A percentile compares a stretch with the other conserved stretches of the same genome.
Conservation (phyloP, 768 basidiomycete species). For the Amanita pallidorosea region DNA sequence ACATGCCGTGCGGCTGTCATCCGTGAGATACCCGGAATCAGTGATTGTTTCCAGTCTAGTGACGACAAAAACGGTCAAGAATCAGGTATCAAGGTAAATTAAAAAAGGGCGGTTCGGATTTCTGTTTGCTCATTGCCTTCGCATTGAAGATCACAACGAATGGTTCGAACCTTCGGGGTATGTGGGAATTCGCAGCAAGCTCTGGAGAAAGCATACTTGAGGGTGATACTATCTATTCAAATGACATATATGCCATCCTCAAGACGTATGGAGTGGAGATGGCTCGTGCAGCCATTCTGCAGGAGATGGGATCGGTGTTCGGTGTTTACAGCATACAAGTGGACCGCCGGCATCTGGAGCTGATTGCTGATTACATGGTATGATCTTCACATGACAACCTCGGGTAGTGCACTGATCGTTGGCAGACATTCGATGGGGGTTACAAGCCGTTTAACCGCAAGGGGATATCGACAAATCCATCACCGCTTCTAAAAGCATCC, state of each 20-base stretch:
- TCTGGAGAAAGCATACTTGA: conserved; percentile 53
- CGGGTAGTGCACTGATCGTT: neutral
- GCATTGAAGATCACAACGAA: conserved; percentile 64
- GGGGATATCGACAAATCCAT: conserved; percentile 86
- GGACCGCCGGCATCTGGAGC: conserved; percentile 83
- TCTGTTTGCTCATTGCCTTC: neutral
- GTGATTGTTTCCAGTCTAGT: conserved; percentile 73
- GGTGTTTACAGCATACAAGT: conserved; percentile 94
- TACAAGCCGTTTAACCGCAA: conserved; percentile 98
- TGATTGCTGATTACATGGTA: conserved; percentile 99
- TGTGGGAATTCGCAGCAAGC: conserved; percentile 67
- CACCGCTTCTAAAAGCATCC: conserved; percentile 94
- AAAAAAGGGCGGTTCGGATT: conserved; percentile 3
- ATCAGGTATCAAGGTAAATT: conserved; percentile 38
- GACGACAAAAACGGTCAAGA: conserved; percentile 44
- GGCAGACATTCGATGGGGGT: conserved; percentile 91
- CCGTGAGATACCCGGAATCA: conserved; percentile 83
- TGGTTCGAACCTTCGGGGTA: conserved; percentile 84
- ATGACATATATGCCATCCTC: conserved; percentile 88
- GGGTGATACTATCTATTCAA: conserved; percentile 77
- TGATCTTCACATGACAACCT: conserved; percentile 14
- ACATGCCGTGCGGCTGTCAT: conserved; percentile 77
- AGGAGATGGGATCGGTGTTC: conserved; percentile 88
- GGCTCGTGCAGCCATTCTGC: conserved; percentile 82
- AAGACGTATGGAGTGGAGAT: conserved; percentile 96